Base-by-base conservation (phyloP, 768 basidiomycete species). In the Lanmaoa rubissima region DNA sequence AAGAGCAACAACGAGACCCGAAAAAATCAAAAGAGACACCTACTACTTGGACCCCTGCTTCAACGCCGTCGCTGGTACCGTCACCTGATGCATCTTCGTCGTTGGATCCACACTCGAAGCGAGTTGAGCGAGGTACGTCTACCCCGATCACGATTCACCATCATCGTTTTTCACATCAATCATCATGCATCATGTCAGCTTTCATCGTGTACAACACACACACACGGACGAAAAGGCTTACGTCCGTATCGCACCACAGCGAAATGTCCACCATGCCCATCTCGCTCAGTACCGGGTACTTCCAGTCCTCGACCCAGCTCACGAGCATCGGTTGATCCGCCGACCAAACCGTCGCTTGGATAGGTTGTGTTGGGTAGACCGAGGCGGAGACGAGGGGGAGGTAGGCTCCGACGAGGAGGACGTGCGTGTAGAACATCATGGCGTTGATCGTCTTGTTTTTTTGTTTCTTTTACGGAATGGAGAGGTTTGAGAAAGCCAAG, bases 301-400 rank as follows among this genome's bases (percentile, higher is more conserved):
- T 65, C 7, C 69, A 65, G 43, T 83, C 79, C 40, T 87, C 83
- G 38, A 65, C 68, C 86, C 86, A 88, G 4, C 66, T 75, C 4
- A 85, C 64, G 10, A 64, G 40, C 24, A 73, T 73, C 5, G 73
- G 69, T 41, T 75, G 68, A 10, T 82, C 84, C 36, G 79, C 74
- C 32, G 65, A 63, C 58, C 78, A 78, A 3, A 76, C 73, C 0
- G 83, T 81, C 19, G 65, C 70, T 34, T 78, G 69, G 16, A 78
- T 57, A 4, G 85, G 85, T 16, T 74, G 65, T 0, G 80, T 85
- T 1, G 82, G 79, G 57, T 81, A 85, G 26, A 86, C 65, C 8
- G 75, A 75, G 28, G 74, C 78, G 14, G 58, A 47, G 47, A 53
- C 68, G 16, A 60, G 47, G 2, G 61, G 48, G 41, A 71, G 48